Evolutionary conservation across 1,139 yeast species (phyloP), one percentile per base, ranked within the genome.

Genomic region (Zygoascus meyerae): DNA sequence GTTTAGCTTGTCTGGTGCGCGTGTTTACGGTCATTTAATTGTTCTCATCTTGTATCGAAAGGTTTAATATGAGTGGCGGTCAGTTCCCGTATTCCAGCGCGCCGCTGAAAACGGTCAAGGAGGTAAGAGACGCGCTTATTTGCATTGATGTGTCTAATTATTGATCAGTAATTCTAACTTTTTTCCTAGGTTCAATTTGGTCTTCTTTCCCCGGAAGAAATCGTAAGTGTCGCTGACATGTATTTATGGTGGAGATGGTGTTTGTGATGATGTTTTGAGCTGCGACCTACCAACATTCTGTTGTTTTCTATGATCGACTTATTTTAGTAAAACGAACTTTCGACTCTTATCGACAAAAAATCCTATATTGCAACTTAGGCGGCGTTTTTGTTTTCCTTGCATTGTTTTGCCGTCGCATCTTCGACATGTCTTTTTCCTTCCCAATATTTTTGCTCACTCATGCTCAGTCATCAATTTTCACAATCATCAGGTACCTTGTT

Each of bases 191-290:
- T 90, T 62, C 98, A 92, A 74, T 94, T 94, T 73, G 98, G 99
- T 53, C 81, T 94, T 61, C 81, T 94, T 56, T 89, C 97, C 21
- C 98, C 99, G 28, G 98, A 92, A 72, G 98, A 94, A 73, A 82
- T 89, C 54, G 81, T 71, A 66, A 56, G 75, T 66, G 44, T 40
- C 35, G 15, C 53, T 53, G 53, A 21, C 56, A 38, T 41, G 44
- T 42, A 30, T 41, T 40, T 38, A 18, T 39, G 32, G 17, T 38
- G 12, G 16, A 37, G n/a, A 28, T 32, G 16, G 9, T 33, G 37
- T 14, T 26, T 21, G 34, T 35, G 34, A 17, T 30, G 29, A 21
- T 18, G 36, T 12, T n/a, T 46, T n/a, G 40, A 28, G 18, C 29
- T n/a, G 32, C n/a, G 41, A 38, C 12, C 10, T n/a, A 21, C 26